Percentiles rank a stretch among this genome's conserved stretches.
Evolutionary conservation across 2,329 filamentous ascomycete species (phyloP).

Genomic region (Didymella keratinophila): DNA sequence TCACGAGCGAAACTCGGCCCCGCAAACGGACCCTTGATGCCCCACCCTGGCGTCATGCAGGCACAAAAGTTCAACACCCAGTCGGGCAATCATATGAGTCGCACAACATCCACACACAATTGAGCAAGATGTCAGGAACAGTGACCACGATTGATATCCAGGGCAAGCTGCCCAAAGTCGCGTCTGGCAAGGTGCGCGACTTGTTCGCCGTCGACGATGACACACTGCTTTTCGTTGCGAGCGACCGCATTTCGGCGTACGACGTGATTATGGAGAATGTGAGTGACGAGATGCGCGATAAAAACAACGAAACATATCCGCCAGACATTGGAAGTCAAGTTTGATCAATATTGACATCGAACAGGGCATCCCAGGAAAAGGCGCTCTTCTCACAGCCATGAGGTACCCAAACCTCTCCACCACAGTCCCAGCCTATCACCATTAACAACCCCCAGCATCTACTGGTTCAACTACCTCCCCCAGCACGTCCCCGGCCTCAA

Average conservation of each 20-base stretch:
- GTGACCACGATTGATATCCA: slow-evolving; percentile 45
- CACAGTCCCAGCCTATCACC: not conserved
- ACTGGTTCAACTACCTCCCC: slow-evolving; percentile 72
- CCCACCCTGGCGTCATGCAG: slow-evolving; percentile 29
- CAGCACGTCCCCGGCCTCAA: slow-evolving; percentile 64
- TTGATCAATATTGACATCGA: not conserved
- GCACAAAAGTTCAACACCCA: slow-evolving; percentile 29
- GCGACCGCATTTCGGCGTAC: slow-evolving; percentile 93
- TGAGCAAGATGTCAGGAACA: slow-evolving; percentile 25
- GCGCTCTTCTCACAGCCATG: slow-evolving; percentile 71
- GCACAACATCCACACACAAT: slow-evolving; percentile 12
- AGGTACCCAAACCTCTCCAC: slow-evolving; percentile 51
- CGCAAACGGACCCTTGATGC: slow-evolving; percentile 14
- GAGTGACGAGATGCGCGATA: slow-evolving; percentile 28
- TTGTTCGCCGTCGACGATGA: slow-evolving; percentile 75
- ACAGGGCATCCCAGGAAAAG: slow-evolving; percentile 73
- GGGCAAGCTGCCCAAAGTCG: slow-evolving; percentile 56
- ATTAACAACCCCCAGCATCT: slow-evolving; percentile 46
- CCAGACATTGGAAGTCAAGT: too few relatives aligned
- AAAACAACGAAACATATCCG: too few relatives aligned
- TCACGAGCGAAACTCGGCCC: slow-evolving; percentile 5
- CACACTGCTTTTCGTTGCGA: slow-evolving; percentile 81
- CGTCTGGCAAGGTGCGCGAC: slow-evolving; percentile 79
- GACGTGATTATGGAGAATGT: slow-evolving; percentile 89
- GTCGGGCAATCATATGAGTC: slow-evolving; percentile 19